These are phyloP conservation scores for Populus alba DNA, from an alignment of 345 rosid species.

Conservation along the genomic window DNA sequence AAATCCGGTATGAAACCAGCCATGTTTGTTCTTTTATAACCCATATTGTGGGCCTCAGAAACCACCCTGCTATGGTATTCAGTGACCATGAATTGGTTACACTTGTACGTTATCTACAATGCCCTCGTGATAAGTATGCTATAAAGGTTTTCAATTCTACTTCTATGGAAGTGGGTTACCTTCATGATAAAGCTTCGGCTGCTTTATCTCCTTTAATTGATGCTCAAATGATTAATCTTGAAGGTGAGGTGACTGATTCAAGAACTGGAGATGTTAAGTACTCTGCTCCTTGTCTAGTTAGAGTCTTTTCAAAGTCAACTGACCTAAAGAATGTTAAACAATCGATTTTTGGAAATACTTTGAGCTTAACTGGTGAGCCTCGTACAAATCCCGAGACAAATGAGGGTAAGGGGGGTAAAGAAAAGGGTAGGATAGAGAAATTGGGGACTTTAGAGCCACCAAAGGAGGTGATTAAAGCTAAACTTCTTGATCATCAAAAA, in stretches of 20 bases:
- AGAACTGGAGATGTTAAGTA: slow-evolving; percentile 41
- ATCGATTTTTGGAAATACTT: no score
- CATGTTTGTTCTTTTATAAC: slow-evolving; percentile 66
- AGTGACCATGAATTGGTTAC: slow-evolving; percentile 77
- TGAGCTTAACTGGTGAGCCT: no score
- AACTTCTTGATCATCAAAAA: slow-evolving; percentile 69
- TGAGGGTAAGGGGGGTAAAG: slow-evolving; percentile 63
- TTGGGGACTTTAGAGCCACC: slow-evolving; percentile 71
- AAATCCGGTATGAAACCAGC: slow-evolving; percentile 36
- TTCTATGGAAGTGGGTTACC: slow-evolving; percentile 68
- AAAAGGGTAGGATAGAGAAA: slow-evolving; percentile 41
- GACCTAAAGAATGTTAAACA: slow-evolving; percentile 22
- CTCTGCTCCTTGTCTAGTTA: slow-evolving; percentile 61
- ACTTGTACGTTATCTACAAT: slow-evolving; percentile 68
- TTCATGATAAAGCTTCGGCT: slow-evolving; percentile 67
- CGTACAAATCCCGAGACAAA: slow-evolving; percentile 38
- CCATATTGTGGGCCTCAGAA: slow-evolving; percentile 59
- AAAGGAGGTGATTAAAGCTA: slow-evolving; percentile 54
- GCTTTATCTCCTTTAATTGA: slow-evolving; percentile 70
- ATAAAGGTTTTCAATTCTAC: slow-evolving; percentile 67
- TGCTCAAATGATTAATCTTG: slow-evolving; percentile 35
- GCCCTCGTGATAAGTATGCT: slow-evolving; percentile 58
- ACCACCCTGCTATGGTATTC: slow-evolving; percentile 8
- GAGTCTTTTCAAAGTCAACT: slow-evolving; percentile 52
- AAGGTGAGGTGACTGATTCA: slow-evolving; percentile 73